These are phyloP conservation scores for Aureobasidium sp. DNA, from an alignment of 2,329 filamentous ascomycete species.

Conservation along the genomic window DNA sequence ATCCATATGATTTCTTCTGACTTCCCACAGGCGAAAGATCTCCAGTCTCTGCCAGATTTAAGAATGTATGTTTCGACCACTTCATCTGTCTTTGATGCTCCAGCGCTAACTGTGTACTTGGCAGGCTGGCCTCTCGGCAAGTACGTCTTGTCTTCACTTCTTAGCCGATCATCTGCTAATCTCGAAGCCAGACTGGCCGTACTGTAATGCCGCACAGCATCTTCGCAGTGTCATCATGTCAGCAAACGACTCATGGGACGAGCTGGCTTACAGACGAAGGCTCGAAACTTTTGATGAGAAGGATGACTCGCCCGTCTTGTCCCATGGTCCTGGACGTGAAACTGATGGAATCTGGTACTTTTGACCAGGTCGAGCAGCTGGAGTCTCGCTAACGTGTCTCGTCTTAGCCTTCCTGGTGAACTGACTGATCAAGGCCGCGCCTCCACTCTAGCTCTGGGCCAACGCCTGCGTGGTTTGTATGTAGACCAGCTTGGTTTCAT, in stretches of 20 bases:
- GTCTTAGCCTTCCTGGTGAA: constrained; percentile 38
- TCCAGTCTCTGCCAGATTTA: constrained; percentile 80
- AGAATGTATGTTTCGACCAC: constrained; percentile 57
- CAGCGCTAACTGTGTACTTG: neutral
- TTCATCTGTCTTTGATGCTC: neutral
- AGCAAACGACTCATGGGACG: constrained; percentile 51
- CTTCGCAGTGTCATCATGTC: constrained; percentile 57
- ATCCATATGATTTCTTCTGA: neutral
- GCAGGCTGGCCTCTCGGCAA: constrained; percentile 44
- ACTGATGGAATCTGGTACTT: constrained; percentile 73
- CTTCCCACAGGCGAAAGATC: constrained; percentile 54
- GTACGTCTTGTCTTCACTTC: constrained; percentile 26
- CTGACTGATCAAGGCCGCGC: constrained; percentile 44
- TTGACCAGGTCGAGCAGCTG: too few species aligned
- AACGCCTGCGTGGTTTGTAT: constrained; percentile 43
- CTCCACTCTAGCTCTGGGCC: constrained; percentile 42
- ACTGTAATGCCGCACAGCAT: constrained; percentile 70
- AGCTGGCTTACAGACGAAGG: constrained; percentile 58
- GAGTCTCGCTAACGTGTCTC: neutral
- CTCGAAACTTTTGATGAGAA: constrained; percentile 70
- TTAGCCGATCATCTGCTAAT: neutral
- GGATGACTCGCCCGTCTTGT: constrained; percentile 52
- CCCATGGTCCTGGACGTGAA: constrained; percentile 59
- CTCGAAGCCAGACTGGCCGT: constrained; percentile 63
- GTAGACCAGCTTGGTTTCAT: constrained; percentile 45